Base-by-base conservation (phyloP, 768 basidiomycete genomes). In the Auriscalpium orientale region DNA sequence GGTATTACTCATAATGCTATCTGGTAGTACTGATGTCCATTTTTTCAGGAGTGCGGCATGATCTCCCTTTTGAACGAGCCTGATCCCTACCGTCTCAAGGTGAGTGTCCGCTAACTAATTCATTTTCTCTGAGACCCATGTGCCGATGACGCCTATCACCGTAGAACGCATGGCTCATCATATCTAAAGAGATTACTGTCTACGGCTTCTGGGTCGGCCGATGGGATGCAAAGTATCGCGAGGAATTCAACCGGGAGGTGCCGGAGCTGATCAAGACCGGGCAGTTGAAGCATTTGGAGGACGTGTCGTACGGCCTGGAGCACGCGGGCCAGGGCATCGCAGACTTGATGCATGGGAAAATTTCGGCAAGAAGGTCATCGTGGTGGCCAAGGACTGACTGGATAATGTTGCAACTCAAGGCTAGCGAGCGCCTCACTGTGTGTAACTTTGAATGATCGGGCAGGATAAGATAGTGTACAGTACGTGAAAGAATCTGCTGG, bases 211-310 rank as follows among this genome's bases (percentile, higher is more conserved):
- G 71, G 44, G 67, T 70, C 50, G 44, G 53, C 21, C 49, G 59
- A 9, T 58, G 68, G 33, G 46, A 57, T 3, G 51, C 40, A 10
- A 64, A 67, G 58, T 64, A 72, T 58, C 54, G 45, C 13, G 65
- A 58, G n/a, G 46, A 59, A 52, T 74, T 73, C 57, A 68, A 68
- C 55, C 12, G 55, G 36, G 68, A 67, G 55, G 56, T 71, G 43
- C 69, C 69, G 4, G 28, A 35, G 12, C 50, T 64, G 15, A 58
- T 73, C 49, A 69, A 70, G 20, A 34, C 50, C 5, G 66, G 66
- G 12, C 55, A 66, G 53, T 57, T 71, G 47, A 68, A 70, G 53
- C 63, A 63, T 45, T 40, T 56, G 46, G 70, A 71, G 57, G 56
- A 67, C 37, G 49, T 66, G 35, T 51, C 50, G 28, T 51, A 62